Base-by-base conservation (phyloP, 805 yeast species). In the Zygosaccharomyces kombuchaensis region DNA sequence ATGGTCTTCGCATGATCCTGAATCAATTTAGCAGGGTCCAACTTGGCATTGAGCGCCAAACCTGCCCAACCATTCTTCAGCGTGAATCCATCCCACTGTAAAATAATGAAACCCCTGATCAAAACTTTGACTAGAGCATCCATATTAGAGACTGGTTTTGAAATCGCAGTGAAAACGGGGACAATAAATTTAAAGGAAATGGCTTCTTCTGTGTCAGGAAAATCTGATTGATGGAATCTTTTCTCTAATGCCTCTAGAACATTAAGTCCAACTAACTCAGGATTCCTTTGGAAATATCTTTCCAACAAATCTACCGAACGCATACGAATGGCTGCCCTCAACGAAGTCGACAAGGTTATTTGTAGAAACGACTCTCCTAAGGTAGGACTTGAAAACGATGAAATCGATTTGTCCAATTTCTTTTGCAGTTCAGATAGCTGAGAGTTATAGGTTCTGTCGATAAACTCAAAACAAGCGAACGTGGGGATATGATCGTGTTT, bases 41-140 rank as follows among this genome's bases (percentile, higher is more conserved):
- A 56, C 1, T 66, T 58, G 6, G 84, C 75, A 37, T 77, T 69
- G 55, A 82, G 77, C 30, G 81, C 81, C 34, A 88, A 65, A 0
- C 85, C 85, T 27, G 88, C 84, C 98, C 98, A 91, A 1, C 84
- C 82, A 48, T 76, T 67, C 60, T 71, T 67, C 51, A 63, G 46
- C 36, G 64, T 52, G n/a, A 77, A 59, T 2, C 54, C 43, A 2
- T 55, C 40, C 47, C 71, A 72, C 55, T 82, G 84, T 13, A 75
- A 54, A 5, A 75, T 51, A 19, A 78, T 59, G 13, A 81, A 57
- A 13, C 71, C 48, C 8, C 70, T 64, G 14, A 72, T 50, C 12
- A 82, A 51, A 17, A 70, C 65, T 6, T 60, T 46, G 3, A 60
- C 57, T 38, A 69, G 46, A 9, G 63, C 44, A 1, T 51, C 53